Conservation (phyloP, 345 rosid genomes). For the Populus ilicifolia region DNA sequence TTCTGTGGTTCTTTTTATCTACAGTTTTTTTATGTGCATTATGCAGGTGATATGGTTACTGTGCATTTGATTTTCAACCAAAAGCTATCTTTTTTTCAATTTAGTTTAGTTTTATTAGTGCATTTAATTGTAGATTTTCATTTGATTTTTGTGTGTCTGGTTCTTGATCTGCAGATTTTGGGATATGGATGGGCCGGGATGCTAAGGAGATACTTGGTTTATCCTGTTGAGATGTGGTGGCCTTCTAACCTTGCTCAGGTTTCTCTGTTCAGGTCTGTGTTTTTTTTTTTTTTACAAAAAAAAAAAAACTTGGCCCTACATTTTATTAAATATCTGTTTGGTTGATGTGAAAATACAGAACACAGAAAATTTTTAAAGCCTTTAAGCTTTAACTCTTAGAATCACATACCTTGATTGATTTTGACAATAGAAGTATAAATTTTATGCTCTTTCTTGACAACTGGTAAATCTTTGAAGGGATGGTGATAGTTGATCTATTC, state of each 20-base stretch:
- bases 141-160: not conserved
- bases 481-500: constrained; percentile 4
- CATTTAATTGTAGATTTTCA: too few relatives aligned
- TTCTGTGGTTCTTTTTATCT: not conserved
- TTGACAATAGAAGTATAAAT: not conserved
- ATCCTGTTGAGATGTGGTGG: constrained; percentile 99
- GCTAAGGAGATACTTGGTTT: constrained; percentile 87
- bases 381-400: not conserved
- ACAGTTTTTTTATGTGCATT: not conserved
- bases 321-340: constrained; percentile 2
- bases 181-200: constrained; percentile 99
- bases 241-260: constrained; percentile 98
- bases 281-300: not conserved
- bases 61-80: too few relatives aligned
- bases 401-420: not conserved
- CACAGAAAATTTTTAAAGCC: too few relatives aligned
- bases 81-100: too few relatives aligned
- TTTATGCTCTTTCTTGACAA: not conserved
- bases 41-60: not conserved
- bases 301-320: not conserved
- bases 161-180: constrained; percentile 45
- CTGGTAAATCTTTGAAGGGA: not conserved
- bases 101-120: too few relatives aligned
- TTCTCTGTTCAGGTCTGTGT: constrained; percentile 81
- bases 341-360: constrained; percentile 21